Base-by-base conservation (phyloP, 75 land plant genomes). In the Sequoiadendron giganteum region DNA sequence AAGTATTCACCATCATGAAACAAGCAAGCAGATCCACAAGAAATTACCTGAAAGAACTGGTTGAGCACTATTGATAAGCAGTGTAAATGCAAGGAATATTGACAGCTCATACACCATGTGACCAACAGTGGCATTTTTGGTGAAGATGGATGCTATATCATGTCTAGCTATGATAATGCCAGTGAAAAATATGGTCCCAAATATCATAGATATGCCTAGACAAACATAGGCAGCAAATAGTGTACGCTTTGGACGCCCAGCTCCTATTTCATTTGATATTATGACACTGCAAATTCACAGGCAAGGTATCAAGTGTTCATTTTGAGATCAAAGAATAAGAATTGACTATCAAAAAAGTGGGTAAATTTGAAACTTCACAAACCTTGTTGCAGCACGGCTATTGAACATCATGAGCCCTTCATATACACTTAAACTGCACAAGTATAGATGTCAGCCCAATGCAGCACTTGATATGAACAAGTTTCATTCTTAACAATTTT, bases 251-350 rank as follows among this genome's bases (percentile, higher is more conserved):
- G 91, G 77, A 86, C 88, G 89, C n/a, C 93, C 93, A 79, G 88
- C 85, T 42, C 93, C 93, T 47, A 93, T 86, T 76, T 93, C 94
- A 78, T 90, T 91, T 34, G 94, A 90, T 36, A 93, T 91, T 36
- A 92, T 79, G 15, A 93, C 94, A 68, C 94, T 93, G 88, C 45
- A 87, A 36, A 87, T 39, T 38, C 25, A 34, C 9, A 86, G n/a
- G 9, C 87, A 86, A 65, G 14, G 76, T n/a, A 34, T 36, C 16
- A 49, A 72, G n/a, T 65, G 18, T 49, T 28, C 4, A 75, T 48
- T 87, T 75, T 11, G 19, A 40, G 30, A 85, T 83, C 49, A n/a
- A 75, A 32, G 38, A 75, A 34, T 3, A 75, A 75, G n/a, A 75
- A 34, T 75, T 75, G 38, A 11, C 77, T 32, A 2, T 34, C 15